Evolutionary conservation across 805 yeast species (phyloP), one percentile per base, ranked within the genome.

Genomic region (Lipomyces orientalis): DNA sequence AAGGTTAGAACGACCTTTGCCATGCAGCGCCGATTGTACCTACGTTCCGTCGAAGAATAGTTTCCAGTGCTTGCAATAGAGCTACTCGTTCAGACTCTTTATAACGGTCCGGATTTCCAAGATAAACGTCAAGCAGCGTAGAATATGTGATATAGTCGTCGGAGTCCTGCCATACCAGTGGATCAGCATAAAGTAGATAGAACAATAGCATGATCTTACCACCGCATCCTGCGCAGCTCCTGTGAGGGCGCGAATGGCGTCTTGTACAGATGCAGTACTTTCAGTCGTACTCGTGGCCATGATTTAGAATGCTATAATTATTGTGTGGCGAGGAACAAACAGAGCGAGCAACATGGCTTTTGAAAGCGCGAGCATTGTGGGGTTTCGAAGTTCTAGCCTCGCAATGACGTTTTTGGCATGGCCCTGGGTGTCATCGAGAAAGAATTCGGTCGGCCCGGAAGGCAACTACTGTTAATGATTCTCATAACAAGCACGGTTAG

Each of bases 91-190:
- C 91, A 0, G 80, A 84, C 54, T 78, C 77, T 10, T 82, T 71
- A 75, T 81, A 88, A 7, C 79, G 73, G 4, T 71, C 43, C 7
- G 87, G 85, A 34, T 87, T 85, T 25, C 81, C 76, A 43, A 90
- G 75, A 72, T 87, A 83, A 43, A 88, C 78, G 63, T 91, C 97
- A 46, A 91, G 75, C 22, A 90, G 79, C 0, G 96, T 90, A n/a
- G 90, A 85, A 74, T 87, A 90, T 3, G 92, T 84, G 31, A 91
- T 76, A 74, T 80, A 90, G 77, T 91, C 97, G 8, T 83, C 79
- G 7, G 87, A 77, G 58, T 83, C 84, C 73, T 76, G 43, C 10
- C 8, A 43, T 16, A 5, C 6, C 14, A 5, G 6, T 33, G 19
- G 14, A 22, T 51, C 57, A 60, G 62, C 14, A 4, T 22, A n/a